Evolutionary conservation across 2,329 filamentous ascomycete species (phyloP).

Genomic region (Cadophora gregata): DNA sequence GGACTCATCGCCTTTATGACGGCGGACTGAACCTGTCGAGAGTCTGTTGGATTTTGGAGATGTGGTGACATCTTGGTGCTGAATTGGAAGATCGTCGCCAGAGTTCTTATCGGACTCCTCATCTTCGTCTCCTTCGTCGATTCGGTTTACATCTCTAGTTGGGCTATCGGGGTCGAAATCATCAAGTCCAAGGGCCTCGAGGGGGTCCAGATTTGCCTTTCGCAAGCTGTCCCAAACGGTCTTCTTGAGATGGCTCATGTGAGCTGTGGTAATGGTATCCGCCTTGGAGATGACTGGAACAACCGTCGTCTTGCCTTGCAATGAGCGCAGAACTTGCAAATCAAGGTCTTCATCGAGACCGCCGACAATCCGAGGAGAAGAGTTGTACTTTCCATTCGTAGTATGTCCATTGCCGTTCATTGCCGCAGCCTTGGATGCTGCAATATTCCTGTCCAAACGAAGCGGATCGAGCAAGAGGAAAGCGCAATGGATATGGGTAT

Average conservation of each 20-base stretch:
- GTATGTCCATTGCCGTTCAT: conserved; percentile 52
- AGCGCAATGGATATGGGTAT: conserved; percentile 96
- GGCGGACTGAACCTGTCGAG: conserved; percentile 43
- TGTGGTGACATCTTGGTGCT: conserved; percentile 42
- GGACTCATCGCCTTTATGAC: conserved; percentile 45
- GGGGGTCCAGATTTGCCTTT: conserved; percentile 82
- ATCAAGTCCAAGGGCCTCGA: conserved; percentile 85
- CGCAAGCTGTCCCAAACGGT: conserved; percentile 89
- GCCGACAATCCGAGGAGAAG: conserved; percentile 58
- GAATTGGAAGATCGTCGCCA: conserved; percentile 49
- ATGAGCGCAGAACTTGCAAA: conserved; percentile 83
- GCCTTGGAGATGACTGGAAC: conserved; percentile 96
- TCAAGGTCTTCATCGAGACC: conserved; percentile 88
- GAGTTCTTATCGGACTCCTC: conserved; percentile 41
- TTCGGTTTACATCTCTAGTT: conserved; percentile 49
- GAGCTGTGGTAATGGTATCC: conserved; percentile 92
- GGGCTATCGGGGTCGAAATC: conserved; percentile 69
- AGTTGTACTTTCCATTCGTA: conserved; percentile 55
- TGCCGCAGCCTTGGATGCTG: conserved; percentile 62
- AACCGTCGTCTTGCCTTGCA: conserved; percentile 93
- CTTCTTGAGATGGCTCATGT: conserved; percentile 92
- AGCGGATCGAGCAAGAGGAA: conserved; percentile 91
- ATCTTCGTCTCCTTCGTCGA: conserved; percentile 63
- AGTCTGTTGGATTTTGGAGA: conserved; percentile 42
- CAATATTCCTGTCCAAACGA: conserved; percentile 83